Evolutionary conservation across 495 filamentous ascomycete genomes (phyloP).

Genomic region (Schizothecium vesticola): DNA sequence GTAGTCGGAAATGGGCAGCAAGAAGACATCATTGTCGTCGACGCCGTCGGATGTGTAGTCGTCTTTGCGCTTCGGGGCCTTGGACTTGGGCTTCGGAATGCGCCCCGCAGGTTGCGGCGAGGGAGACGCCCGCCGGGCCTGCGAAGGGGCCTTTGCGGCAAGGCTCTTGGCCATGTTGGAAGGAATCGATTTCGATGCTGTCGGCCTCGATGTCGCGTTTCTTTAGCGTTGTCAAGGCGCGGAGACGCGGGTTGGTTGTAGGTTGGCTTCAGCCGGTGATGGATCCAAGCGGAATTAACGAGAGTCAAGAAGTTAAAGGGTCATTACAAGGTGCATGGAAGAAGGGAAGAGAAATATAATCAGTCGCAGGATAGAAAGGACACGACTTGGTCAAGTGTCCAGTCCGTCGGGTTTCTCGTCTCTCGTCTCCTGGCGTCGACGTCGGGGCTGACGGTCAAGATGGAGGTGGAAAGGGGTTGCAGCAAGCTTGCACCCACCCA

Average conservation of each 20-base stretch:
- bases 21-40: slow-evolving; percentile 64
- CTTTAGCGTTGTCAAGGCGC: slow-evolving; percentile 1
- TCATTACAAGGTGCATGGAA: slow-evolving; percentile 37
- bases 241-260: neutral
- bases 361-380: slow-evolving; percentile 8
- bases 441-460: slow-evolving; percentile 15
- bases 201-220: slow-evolving; percentile 3
- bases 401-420: slow-evolving; percentile 3
- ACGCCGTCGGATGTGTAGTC: slow-evolving; percentile 64
- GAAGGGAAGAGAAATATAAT: slow-evolving; percentile 1
- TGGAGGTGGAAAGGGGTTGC: slow-evolving; percentile 23
- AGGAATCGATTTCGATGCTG: slow-evolving; percentile 14
- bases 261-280: slow-evolving; percentile 19
- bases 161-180: slow-evolving; percentile 37
- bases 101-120: slow-evolving; percentile 14
- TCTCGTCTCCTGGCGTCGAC: slow-evolving; percentile 15
- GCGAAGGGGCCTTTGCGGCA: slow-evolving; percentile 33
- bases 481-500: slow-evolving; percentile 15
- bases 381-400: neutral
- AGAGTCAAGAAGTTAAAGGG: slow-evolving; percentile 41
- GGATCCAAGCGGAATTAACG: slow-evolving; percentile 33
- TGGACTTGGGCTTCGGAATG: slow-evolving; percentile 24
- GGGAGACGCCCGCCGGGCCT: slow-evolving; percentile 25
- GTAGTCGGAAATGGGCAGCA: slow-evolving; percentile 77
- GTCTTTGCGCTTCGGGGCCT: slow-evolving; percentile 32